Conservation (phyloP, 176 grass and related monocot species). For the Phragmites australis region DNA sequence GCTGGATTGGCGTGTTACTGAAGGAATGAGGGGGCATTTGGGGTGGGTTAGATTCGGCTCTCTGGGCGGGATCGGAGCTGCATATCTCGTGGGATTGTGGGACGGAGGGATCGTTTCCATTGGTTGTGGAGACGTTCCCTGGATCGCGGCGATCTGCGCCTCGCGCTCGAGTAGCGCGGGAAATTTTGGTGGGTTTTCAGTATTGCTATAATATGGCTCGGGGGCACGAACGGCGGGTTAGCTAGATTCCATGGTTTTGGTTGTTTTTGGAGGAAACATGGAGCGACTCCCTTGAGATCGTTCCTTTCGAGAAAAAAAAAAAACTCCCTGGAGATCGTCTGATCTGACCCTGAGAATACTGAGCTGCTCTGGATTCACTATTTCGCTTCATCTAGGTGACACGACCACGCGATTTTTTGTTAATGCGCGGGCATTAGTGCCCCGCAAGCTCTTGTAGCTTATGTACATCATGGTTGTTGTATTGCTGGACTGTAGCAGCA, state of each 20-base stretch:
- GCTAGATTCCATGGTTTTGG: background rate
- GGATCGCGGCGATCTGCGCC: constrained; percentile 17
- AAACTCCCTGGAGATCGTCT: constrained; percentile 5
- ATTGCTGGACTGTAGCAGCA: background rate
- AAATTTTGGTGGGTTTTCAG: background rate
- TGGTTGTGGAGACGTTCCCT: background rate
- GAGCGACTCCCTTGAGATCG: background rate
- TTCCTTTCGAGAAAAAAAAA: no score
- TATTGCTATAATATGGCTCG: background rate
- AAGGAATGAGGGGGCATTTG: background rate
- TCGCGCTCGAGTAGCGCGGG: background rate
- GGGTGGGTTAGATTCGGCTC: background rate
- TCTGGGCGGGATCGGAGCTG: background rate
- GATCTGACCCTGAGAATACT: constrained; percentile 1
- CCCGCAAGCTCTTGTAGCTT: background rate
- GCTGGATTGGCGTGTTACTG: background rate
- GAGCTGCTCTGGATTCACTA: background rate
- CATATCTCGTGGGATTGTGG: background rate
- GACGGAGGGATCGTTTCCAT: background rate
- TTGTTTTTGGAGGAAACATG: background rate
- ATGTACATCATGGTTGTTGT: background rate
- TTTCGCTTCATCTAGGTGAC: background rate
- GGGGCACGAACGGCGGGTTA: background rate
- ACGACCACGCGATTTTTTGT: background rate
- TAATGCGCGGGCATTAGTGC: background rate